A percentile compares a stretch with the other conserved stretches of the same genome.
These are phyloP conservation scores for Microcos paniculata DNA, from an alignment of 345 rosid genomes.

Conservation along the genomic window DNA sequence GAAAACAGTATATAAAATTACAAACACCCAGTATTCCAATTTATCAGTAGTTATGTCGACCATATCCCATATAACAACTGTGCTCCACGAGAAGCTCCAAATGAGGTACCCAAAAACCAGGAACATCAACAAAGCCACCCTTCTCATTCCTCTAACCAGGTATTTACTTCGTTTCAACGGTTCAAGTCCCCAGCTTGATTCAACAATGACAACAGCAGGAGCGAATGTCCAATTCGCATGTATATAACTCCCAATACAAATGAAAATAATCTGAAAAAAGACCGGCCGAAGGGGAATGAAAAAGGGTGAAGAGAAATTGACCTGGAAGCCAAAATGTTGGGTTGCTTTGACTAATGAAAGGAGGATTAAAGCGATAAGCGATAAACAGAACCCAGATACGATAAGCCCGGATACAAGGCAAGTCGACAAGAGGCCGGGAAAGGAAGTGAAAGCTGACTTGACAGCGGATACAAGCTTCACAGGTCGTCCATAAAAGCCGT, in stretches of 20 bases:
- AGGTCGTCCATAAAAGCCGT: conserved; percentile 84
- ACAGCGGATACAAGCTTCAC: conserved; percentile 60
- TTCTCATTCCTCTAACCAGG: conserved; percentile 49
- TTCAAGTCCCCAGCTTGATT: conserved; percentile 58
- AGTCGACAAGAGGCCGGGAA: conserved; percentile 53
- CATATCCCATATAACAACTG: conserved; percentile 8
- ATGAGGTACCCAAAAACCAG: conserved; percentile 26
- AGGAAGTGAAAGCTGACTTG: conserved; percentile 50
- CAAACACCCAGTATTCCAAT: conserved; percentile 46
- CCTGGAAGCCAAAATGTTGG: conserved; percentile 25
- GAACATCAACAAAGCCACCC: conserved; percentile 36
- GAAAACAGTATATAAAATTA: conserved; percentile 43
- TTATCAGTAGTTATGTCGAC: conserved; percentile 14
- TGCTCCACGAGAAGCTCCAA: conserved; percentile 31
- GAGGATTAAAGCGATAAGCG: conserved; percentile 27
- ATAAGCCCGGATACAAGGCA: conserved; percentile 26
- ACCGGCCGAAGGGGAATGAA: conserved; percentile 17
- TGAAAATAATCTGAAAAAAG: conserved; percentile 7
- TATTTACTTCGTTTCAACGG: conserved; percentile 59
- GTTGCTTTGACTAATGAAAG: conserved; percentile 25
- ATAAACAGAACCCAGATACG: conserved; percentile 18
- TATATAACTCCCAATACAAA: conserved; percentile 27
- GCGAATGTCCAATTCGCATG: conserved; percentile 52
- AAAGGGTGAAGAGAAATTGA: conserved; percentile 37
- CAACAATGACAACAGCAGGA: conserved; percentile 56